Conservation (phyloP, 2,329 filamentous ascomycete genomes). For the Hypoxylon sp. region DNA sequence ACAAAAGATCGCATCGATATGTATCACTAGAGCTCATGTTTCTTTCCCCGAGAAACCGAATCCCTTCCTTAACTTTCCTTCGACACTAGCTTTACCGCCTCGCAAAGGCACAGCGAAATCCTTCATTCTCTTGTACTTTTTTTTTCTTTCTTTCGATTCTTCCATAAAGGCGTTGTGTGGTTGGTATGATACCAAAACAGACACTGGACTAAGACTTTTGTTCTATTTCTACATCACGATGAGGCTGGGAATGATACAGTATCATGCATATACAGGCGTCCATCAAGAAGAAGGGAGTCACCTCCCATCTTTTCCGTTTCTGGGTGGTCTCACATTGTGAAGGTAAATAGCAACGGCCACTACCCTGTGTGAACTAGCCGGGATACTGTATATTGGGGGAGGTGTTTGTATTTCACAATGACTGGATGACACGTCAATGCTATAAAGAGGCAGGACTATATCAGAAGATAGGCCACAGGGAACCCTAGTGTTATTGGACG, state of each 20-base stretch:
- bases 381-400: constrained; percentile 33
- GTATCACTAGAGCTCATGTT: constrained; percentile 34
- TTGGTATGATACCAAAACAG: constrained; percentile 44
- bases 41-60: constrained; percentile 29
- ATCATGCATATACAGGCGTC: constrained; percentile 51
- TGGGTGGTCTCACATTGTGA: constrained; percentile 30
- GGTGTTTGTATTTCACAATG: constrained; percentile 31
- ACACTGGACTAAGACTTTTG: constrained; percentile 37
- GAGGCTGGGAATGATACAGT: constrained; percentile 44
- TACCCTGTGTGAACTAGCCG: constrained; percentile 30
- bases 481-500: constrained; percentile 17
- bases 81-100: constrained; percentile 26
- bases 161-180: constrained; percentile 39
- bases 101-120: constrained; percentile 24
- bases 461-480: constrained; percentile 8
- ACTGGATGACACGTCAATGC: constrained; percentile 37
- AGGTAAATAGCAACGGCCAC: constrained; percentile 3
- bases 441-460: constrained; percentile 14
- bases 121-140: constrained; percentile 35
- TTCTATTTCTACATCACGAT: constrained; percentile 42
- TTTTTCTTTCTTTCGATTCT: constrained; percentile 30
- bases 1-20: constrained; percentile 30
- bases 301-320: constrained; percentile 40
- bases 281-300: constrained; percentile 46
- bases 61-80: constrained; percentile 39